Conservation (phyloP, 257 asterid species). For the Plectranthus barbatus region DNA sequence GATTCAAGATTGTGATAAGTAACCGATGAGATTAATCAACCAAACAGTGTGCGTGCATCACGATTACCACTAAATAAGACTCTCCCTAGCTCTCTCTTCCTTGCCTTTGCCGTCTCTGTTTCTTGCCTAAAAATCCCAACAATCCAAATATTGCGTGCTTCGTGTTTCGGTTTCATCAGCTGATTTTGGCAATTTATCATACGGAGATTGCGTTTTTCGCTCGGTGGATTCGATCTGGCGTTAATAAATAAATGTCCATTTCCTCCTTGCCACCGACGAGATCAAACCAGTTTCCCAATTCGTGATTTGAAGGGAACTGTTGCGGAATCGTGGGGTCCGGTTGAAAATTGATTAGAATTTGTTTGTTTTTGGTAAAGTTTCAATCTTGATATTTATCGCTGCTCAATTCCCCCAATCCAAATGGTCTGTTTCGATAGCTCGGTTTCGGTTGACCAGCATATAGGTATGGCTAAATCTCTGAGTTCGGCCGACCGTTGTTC, state of each 20-base stretch:
- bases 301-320: conserved; percentile 15
- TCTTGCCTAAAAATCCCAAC: conserved; percentile 15
- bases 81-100: conserved; percentile 18
- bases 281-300: conserved; percentile 12
- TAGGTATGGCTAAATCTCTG: conserved; percentile 60
- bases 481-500: conserved; percentile 37
- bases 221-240: background rate
- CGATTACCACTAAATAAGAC: conserved; percentile 20
- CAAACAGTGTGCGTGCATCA: conserved; percentile 3
- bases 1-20: conserved; percentile 19
- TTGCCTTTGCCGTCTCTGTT: conserved; percentile 19
- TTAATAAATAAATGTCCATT: background rate
- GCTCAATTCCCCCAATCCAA: conserved; percentile 37
- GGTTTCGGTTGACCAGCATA: conserved; percentile 52
- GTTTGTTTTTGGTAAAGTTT: conserved; percentile 28
- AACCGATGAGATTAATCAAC: conserved; percentile 11
- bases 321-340: conserved; percentile 15
- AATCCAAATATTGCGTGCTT: conserved; percentile 5
- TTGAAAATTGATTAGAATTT: conserved; percentile 16
- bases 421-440: conserved; percentile 72
- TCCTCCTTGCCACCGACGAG: conserved; percentile 18
- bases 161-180: background rate
- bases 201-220: background rate
- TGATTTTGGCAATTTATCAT: conserved; percentile 9
- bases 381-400: conserved; percentile 21